Evolutionary conservation across 805 yeast species (phyloP).

Genomic region (Saccharomycopsis javanensis): DNA sequence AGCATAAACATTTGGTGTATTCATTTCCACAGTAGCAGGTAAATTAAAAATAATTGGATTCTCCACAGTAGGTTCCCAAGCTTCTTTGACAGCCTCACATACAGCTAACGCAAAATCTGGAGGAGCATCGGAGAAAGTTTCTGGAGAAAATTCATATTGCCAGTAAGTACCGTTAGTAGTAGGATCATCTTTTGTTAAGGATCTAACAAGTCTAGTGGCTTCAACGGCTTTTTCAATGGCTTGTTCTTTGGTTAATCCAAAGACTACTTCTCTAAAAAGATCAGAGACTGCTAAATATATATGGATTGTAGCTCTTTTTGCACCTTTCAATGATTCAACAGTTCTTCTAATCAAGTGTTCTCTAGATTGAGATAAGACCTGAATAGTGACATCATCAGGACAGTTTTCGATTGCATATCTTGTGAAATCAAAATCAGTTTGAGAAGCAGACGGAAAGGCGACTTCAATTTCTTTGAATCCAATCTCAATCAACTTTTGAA

Average conservation of each 20-base stretch:
- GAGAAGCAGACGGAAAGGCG: slow-evolving; percentile 73
- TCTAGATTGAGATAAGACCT: slow-evolving; percentile 68
- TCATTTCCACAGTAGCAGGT: slow-evolving; percentile 75
- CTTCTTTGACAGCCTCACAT: slow-evolving; percentile 70
- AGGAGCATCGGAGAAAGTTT: slow-evolving; percentile 67
- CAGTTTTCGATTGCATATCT: slow-evolving; percentile 70
- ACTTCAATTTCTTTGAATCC: slow-evolving; percentile 80
- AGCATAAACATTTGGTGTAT: slow-evolving; percentile 67
- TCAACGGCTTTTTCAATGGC: slow-evolving; percentile 61
- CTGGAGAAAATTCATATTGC: slow-evolving; percentile 72
- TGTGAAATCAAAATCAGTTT: slow-evolving; percentile 74
- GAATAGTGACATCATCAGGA: slow-evolving; percentile 66
- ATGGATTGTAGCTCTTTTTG: slow-evolving; percentile 62
- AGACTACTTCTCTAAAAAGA: slow-evolving; percentile 64
- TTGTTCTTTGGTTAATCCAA: slow-evolving; percentile 60
- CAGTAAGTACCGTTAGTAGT: slow-evolving; percentile 51
- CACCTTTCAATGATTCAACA: slow-evolving; percentile 63
- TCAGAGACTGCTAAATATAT: slow-evolving; percentile 71
- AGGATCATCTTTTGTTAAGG: slow-evolving; percentile 70
- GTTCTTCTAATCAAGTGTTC: slow-evolving; percentile 66
- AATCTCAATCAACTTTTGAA: slow-evolving; percentile 58
- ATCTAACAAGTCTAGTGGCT: slow-evolving; percentile 56
- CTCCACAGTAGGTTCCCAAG: slow-evolving; percentile 71
- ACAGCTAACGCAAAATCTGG: slow-evolving; percentile 64
- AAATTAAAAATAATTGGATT: slow-evolving; percentile 68